Conservation (phyloP, 768 basidiomycete species). For the Trametes punicea region DNA sequence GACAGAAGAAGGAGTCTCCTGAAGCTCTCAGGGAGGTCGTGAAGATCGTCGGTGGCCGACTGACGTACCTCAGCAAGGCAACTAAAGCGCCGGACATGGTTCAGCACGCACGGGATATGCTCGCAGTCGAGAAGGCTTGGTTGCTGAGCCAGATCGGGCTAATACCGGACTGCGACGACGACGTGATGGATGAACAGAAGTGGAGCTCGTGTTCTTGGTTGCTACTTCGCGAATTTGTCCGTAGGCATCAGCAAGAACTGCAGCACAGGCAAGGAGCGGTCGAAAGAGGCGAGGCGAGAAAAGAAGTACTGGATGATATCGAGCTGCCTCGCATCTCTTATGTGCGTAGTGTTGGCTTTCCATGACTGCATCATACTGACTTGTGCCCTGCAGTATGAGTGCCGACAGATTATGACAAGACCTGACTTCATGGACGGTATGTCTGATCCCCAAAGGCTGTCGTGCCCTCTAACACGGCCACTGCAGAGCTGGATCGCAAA, state of each 20-base stretch:
- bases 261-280: conserved; percentile 39
- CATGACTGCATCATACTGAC: neutral
- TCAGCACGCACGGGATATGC: conserved; percentile 58
- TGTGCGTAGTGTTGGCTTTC: conserved; percentile 34
- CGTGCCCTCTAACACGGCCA: neutral
- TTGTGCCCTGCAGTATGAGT: conserved; percentile 48
- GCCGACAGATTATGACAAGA: conserved; percentile 80
- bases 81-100: conserved; percentile 61
- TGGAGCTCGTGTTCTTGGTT: conserved; percentile 83
- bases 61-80: conserved; percentile 71
- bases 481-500: conserved; percentile 56
- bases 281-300: conserved; percentile 33
- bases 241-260: conserved; percentile 49
- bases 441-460: conserved; percentile 7
- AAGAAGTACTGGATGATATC: conserved; percentile 39
- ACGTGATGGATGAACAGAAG: conserved; percentile 92
- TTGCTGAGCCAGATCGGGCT: conserved; percentile 75
- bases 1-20: conserved; percentile 31
- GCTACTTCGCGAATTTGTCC: conserved; percentile 70
- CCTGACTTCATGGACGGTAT: conserved; percentile 78
- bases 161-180: conserved; percentile 80
- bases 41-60: conserved; percentile 69
- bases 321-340: conserved; percentile 64
- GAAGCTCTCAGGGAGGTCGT: conserved; percentile 48
- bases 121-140: conserved; percentile 77